Conservation (phyloP, 169 alveolate genomes). For the Cystoisospora suis region DNA sequence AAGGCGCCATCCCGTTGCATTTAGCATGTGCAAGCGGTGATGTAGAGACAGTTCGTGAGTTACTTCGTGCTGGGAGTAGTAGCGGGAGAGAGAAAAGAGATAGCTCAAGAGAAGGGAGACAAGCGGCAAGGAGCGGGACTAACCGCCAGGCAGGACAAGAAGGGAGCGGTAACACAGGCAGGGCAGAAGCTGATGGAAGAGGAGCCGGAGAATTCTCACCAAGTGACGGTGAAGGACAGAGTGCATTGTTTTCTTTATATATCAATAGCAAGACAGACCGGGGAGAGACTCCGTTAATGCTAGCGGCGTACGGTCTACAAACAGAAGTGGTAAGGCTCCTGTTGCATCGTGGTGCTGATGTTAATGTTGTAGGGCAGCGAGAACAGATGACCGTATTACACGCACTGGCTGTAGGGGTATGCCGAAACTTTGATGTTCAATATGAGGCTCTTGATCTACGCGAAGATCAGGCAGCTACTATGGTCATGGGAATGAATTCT, state of each 20-base stretch:
- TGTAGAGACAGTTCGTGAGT: slow-evolving; percentile 76
- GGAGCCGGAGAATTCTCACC: too few species aligned
- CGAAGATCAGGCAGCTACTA: slow-evolving; percentile 64
- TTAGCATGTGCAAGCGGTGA: slow-evolving; percentile 86
- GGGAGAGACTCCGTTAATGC: slow-evolving; percentile 86
- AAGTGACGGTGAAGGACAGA: too few species aligned
- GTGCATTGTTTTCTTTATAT: too few species aligned
- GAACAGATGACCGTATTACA: slow-evolving; percentile 64
- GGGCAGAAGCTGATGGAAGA: neutral
- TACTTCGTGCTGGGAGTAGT: slow-evolving; percentile 49
- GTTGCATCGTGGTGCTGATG: slow-evolving; percentile 75
- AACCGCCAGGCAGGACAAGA: too few species aligned
- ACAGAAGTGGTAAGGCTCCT: slow-evolving; percentile 71
- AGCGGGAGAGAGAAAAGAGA: neutral
- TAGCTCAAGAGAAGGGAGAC: too few species aligned
- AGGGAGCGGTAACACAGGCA: neutral
- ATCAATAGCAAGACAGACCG: slow-evolving; percentile 70
- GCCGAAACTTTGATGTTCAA: slow-evolving; percentile 22
- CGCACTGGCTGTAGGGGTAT: slow-evolving; percentile 64
- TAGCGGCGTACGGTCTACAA: slow-evolving; percentile 84
- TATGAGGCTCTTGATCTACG: slow-evolving; percentile 60
- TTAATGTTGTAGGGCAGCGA: slow-evolving; percentile 10
- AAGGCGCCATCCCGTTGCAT: slow-evolving; percentile 89
- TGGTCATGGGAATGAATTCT: slow-evolving; percentile 41
- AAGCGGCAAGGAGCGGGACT: too few species aligned